Evolutionary conservation across 192 early-diverging fungal genomes (phyloP).

Genomic region (Backusella psychrophila): DNA sequence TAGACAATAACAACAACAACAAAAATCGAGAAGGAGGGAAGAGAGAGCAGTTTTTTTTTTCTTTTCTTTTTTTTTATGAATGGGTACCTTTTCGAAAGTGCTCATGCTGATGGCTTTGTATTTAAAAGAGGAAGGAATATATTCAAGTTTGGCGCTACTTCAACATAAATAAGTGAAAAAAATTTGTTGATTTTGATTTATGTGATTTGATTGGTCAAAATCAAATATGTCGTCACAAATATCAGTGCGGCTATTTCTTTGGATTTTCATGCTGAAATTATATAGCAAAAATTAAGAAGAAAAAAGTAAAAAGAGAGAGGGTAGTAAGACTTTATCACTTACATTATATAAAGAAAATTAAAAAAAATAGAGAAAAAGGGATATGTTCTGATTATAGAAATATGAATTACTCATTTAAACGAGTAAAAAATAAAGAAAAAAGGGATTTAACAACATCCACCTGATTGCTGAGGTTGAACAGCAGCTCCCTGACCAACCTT

Average conservation of each 20-base stretch:
- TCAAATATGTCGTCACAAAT: neutral
- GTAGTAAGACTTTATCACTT: neutral
- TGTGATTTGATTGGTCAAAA: neutral
- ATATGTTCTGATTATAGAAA: neutral
- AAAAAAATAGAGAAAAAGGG: neutral
- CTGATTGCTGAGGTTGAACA: slow-evolving; percentile 35
- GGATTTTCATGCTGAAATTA: neutral
- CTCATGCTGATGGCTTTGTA: slow-evolving; percentile 15
- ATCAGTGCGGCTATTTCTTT: neutral
- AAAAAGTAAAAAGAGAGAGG: neutral
- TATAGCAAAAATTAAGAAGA: neutral
- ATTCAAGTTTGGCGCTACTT: neutral
- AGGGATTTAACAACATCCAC: slow-evolving; percentile 36
- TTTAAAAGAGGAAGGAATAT: slow-evolving; percentile 18
- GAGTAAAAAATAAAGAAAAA: neutral
- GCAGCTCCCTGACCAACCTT: slow-evolving; percentile 38
- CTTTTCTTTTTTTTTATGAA: neutral
- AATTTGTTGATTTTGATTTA: neutral
- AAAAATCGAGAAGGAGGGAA: neutral
- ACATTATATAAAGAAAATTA: neutral
- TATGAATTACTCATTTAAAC: neutral
- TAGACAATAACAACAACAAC: neutral
- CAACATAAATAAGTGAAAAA: neutral
- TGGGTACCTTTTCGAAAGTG: slow-evolving; percentile 32
- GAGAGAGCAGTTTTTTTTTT: neutral